These are phyloP conservation scores for Mycena indigotica DNA, from an alignment of 768 basidiomycete genomes.

Conservation along the genomic window DNA sequence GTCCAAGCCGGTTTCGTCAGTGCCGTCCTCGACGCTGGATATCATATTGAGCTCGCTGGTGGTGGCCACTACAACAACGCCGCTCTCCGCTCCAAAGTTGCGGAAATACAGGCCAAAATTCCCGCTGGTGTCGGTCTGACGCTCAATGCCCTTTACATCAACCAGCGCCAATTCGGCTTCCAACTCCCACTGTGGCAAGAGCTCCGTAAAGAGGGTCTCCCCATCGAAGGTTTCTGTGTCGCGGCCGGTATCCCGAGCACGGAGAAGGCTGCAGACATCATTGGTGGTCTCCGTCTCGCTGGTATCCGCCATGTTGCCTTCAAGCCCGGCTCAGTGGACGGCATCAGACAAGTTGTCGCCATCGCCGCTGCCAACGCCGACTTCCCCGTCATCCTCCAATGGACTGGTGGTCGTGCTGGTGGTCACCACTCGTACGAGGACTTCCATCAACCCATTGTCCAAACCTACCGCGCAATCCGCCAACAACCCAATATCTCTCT, in stretches of 20 bases:
- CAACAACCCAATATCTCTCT: constrained; percentile 86
- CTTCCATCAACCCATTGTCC: constrained; percentile 93
- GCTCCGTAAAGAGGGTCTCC: constrained; percentile 92
- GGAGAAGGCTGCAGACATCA: constrained; percentile 97
- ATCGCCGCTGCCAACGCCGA: constrained; percentile 93
- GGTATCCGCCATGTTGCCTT: constrained; percentile 97
- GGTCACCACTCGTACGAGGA: constrained; percentile 99
- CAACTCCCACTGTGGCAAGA: constrained; percentile 98
- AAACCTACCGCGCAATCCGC: constrained; percentile 89
- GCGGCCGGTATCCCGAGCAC: constrained; percentile 96
- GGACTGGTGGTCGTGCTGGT: constrained; percentile 98
- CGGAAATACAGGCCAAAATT: constrained; percentile 86
- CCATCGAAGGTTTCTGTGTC: constrained; percentile 98
- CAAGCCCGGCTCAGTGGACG: constrained; percentile 98
- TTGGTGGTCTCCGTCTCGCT: constrained; percentile 72
- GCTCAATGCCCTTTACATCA: constrained; percentile 95
- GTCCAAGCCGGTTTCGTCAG: constrained; percentile 95
- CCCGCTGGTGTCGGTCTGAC: constrained; percentile 91
- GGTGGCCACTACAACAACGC: constrained; percentile 95
- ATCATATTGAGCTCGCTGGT: constrained; percentile 95
- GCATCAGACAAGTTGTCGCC: constrained; percentile 95
- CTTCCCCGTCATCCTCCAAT: constrained; percentile 97
- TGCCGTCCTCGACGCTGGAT: constrained; percentile 90
- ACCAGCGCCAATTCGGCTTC: constrained; percentile 95
- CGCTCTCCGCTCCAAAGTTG: constrained; percentile 86